These are phyloP conservation scores for Heritiera littoralis DNA, from an alignment of 345 rosid species.

Conservation along the genomic window DNA sequence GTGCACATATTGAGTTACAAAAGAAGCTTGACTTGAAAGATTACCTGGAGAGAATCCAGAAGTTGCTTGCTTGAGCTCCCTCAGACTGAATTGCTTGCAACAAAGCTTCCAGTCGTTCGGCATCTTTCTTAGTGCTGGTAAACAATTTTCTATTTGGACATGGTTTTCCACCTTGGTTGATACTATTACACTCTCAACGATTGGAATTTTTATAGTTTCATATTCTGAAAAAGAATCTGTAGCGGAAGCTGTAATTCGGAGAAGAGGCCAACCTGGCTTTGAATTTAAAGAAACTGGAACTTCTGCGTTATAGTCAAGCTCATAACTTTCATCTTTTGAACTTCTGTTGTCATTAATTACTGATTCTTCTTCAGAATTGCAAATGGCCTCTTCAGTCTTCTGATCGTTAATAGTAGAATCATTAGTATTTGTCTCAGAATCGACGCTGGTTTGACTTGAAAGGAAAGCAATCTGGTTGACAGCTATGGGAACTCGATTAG, in stretches of 20 bases:
- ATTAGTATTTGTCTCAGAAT: not conserved
- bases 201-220: constrained; percentile 4
- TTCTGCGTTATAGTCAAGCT: constrained; percentile 4
- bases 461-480: constrained; percentile 2
- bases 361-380: constrained; percentile 17
- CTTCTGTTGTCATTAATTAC: not conserved
- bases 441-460: constrained; percentile 4
- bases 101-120: constrained; percentile 26
- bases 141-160: not conserved
- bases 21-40: not conserved
- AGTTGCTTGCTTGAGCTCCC: constrained; percentile 47
- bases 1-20: not conserved
- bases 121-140: constrained; percentile 18
- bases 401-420: not conserved
- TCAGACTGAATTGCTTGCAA: constrained; percentile 44
- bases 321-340: not conserved
- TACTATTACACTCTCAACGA: not conserved
- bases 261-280: constrained; percentile 51
- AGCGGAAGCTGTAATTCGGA: constrained; percentile 18
- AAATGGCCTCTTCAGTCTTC: too few species aligned
- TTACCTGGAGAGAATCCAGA: constrained; percentile 46
- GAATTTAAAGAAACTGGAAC: constrained; percentile 19
- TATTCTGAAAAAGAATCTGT: constrained; percentile 27
- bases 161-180: not conserved
- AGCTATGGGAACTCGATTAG: constrained; percentile 28